Base-by-base conservation (phyloP, 768 basidiomycete genomes). In the Trametopsis cervina region DNA sequence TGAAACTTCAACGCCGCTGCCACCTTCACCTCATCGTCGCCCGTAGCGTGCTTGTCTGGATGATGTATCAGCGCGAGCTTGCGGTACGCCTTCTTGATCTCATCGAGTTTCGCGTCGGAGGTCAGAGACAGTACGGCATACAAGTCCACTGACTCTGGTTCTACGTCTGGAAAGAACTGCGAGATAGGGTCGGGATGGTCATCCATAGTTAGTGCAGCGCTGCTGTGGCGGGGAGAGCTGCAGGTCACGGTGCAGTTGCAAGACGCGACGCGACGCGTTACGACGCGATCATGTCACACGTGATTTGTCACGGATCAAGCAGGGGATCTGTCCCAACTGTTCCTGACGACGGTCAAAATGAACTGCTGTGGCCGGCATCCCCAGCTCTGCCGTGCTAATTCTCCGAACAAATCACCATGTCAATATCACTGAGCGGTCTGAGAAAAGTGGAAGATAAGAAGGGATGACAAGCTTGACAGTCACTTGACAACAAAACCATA, bases 21-120 rank as follows among this genome's bases (percentile, higher is more conserved):
- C 26, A 78, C 75, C 63, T 81, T 83, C 21, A 78, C 77, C 24
- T 69, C 70, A 18, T 82, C 81, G 41, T 66, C 69, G 22, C 81
- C 72, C 5, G 71, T 66, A 37, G 80, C 68, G 57, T 92, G 87
- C 61, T 96, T 97, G 70, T 99, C 95, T 5, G 95, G 95, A 57
- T 98, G 94, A 63, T 78, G 77, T 40, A 75, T 56, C 23, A 98
- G 80, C 4, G 93, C 94, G 25, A 83, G 77, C 53, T 79, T 81
- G 33, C 91, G 80, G 68, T 97, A 98, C 0, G 92, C 76, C 55
- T 85, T 87, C 63, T 81, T 83, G 60, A 97, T 84, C 17, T 81
- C 80, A 20, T 87, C 84, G 1, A 64, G 44, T 2, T 72, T 77
- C 15, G 87, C 80, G 46, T 73, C 67, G 1, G 67, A 66, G 1